phyloP scores from a whole-genome alignment of 2,329 filamentous ascomycete genomes.

The Microdochium nivale region DNA sequence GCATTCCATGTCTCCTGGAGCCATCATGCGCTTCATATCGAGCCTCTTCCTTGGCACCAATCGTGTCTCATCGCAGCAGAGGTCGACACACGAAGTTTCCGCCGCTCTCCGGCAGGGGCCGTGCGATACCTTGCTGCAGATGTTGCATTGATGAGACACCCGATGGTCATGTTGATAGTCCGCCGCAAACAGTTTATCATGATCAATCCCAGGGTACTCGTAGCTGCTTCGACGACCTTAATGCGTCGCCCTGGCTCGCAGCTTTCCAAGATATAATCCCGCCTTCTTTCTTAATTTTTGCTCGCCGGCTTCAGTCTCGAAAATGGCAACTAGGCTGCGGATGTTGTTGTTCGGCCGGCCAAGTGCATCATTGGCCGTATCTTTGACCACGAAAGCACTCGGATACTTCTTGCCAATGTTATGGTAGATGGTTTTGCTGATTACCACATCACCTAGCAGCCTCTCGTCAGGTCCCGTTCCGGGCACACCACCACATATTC shows the following conservation, averaged over 20 bases:
- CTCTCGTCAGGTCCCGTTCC: slow-evolving; percentile 4
- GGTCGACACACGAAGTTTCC: slow-evolving; percentile 1
- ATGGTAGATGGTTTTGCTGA: slow-evolving; percentile 13
- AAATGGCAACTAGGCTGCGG: slow-evolving; percentile 2
- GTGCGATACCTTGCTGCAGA: not conserved
- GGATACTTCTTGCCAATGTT: slow-evolving; percentile 12
- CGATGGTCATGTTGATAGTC: slow-evolving; percentile 5
- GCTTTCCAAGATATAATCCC: not conserved
- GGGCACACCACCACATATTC: slow-evolving; percentile 15
- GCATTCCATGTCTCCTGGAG: slow-evolving; percentile 1
- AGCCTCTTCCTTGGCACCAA: slow-evolving; percentile 5
- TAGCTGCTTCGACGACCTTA: slow-evolving; percentile 1
- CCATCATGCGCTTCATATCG: not conserved
- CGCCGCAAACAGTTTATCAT: slow-evolving; percentile 9
- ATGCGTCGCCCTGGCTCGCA: not conserved
- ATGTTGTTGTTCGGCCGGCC: slow-evolving; percentile 7
- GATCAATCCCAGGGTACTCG: slow-evolving; percentile 4
- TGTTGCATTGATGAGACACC: not conserved
- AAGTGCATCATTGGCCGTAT: slow-evolving; percentile 7
- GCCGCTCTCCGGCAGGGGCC: not conserved
- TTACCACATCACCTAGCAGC: slow-evolving; percentile 13
- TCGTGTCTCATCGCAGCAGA: slow-evolving; percentile 4
- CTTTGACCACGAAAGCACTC: slow-evolving; percentile 8
- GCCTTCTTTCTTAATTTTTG: slow-evolving; percentile 4
- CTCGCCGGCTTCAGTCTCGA: slow-evolving; percentile 3